Percentiles rank a stretch among this genome's conserved stretches.
Evolutionary conservation across 1,284 basidiomycete genomes (phyloP).

Genomic region (Tilletia setariae): DNA sequence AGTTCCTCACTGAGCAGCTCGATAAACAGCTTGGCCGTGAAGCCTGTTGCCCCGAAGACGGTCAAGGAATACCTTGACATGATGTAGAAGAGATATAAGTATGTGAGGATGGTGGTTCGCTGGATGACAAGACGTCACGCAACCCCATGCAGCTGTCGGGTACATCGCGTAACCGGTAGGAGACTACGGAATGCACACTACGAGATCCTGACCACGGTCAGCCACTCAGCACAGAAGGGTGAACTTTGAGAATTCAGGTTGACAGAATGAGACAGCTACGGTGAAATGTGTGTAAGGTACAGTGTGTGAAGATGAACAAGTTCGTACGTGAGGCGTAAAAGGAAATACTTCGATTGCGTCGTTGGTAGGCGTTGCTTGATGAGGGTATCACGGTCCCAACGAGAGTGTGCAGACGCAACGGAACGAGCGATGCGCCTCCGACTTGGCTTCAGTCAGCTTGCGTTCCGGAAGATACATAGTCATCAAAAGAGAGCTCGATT

Average conservation of each 20-base stretch:
- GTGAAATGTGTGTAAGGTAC: no score
- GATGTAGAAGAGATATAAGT: not conserved
- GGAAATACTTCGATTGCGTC: no score
- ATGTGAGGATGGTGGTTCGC: not conserved
- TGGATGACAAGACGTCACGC: no score
- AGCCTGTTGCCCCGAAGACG: constrained; percentile 5
- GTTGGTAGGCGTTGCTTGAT: no score
- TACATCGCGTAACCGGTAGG: no score
- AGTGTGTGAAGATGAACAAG: no score
- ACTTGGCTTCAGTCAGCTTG: constrained; percentile 54
- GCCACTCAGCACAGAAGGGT: no score
- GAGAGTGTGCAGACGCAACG: constrained; percentile 36
- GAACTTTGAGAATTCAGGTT: no score
- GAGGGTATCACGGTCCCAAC: not conserved
- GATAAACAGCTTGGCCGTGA: constrained; percentile 11
- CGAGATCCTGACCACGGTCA: no score
- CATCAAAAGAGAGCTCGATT: constrained; percentile 55
- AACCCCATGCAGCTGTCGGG: not conserved
- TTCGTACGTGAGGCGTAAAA: no score
- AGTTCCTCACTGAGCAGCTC: not conserved
- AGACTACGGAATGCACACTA: no score
- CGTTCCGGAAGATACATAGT: constrained; percentile 56
- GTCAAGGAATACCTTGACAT: not conserved
- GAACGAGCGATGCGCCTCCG: constrained; percentile 27
- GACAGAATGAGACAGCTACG: no score